phyloP scores from a whole-genome alignment of 2,329 filamentous ascomycete species.

The Penicillium sp. region DNA sequence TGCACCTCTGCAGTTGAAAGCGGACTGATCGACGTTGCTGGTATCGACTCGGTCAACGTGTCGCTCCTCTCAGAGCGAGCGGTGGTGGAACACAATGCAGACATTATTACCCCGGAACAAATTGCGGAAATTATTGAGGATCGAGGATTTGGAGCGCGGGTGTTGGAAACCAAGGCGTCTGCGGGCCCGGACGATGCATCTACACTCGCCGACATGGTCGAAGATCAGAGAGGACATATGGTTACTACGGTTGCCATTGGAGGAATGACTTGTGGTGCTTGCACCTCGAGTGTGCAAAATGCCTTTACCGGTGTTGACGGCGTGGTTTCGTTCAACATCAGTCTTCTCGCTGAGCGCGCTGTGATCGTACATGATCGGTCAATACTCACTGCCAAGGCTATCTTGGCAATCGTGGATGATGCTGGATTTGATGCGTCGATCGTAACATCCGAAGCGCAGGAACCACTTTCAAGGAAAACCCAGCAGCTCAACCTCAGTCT shows the following conservation, averaged over 20 bases:
- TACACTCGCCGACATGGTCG: slow-evolving; percentile 33
- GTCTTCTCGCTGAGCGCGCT: slow-evolving; percentile 85
- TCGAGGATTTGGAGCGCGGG: slow-evolving; percentile 75
- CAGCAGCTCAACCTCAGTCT: slow-evolving; percentile 76
- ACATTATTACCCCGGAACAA: slow-evolving; percentile 51
- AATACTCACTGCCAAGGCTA: slow-evolving; percentile 69
- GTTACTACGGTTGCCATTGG: slow-evolving; percentile 86
- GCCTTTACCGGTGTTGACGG: slow-evolving; percentile 78
- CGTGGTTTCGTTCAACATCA: slow-evolving; percentile 88
- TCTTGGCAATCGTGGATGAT: slow-evolving; percentile 82
- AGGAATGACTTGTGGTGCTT: slow-evolving; percentile 97
- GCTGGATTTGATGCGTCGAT: slow-evolving; percentile 82
- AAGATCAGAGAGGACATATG: slow-evolving; percentile 44
- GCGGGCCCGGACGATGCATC: slow-evolving; percentile 27
- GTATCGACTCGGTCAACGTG: slow-evolving; percentile 74
- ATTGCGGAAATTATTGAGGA: slow-evolving; percentile 62
- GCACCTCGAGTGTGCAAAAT: slow-evolving; percentile 84
- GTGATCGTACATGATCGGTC: slow-evolving; percentile 79
- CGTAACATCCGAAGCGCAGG: slow-evolving; percentile 70
- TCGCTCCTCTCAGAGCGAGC: slow-evolving; percentile 81
- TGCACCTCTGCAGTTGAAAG: slow-evolving; percentile 84
- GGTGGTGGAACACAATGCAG: slow-evolving; percentile 76
- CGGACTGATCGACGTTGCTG: slow-evolving; percentile 71
- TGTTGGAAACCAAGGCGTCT: slow-evolving; percentile 65
- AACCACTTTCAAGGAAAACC: slow-evolving; percentile 54